Evolutionary conservation across 2,329 filamentous ascomycete species (phyloP), one percentile per base, ranked within the genome.

Genomic region (Phialophora macrospora): DNA sequence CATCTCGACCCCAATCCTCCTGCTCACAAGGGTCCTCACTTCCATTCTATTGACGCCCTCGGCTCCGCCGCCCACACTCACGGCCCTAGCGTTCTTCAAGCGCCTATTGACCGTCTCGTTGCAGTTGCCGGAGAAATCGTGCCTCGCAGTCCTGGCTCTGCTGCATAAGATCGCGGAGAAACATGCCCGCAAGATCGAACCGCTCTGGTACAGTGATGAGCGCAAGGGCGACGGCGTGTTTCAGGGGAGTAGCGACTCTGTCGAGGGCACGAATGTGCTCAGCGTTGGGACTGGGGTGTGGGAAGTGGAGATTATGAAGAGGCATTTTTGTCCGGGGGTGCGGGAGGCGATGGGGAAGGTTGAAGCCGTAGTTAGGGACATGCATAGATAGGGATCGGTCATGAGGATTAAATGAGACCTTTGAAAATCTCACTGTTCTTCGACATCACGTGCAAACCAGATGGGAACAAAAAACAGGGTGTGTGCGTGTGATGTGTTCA

Each of bases 131-230:
- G 94, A 97, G 78, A 97, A 96, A 77, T 96, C 91, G 0, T 86
- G 88, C 48, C 85, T 92, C 70, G 94, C 94, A 0, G 84, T 94
- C 62, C 81, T 97, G 4, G 89, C 89, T 1, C 82, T 99, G 30
- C 78, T 98, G 51, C 86, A 86, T 59, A 90, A 93, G 72, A 87
- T 98, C 1, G 87, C 90, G 0, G 91, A 91, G 77, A 88, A 89
- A 2, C 93, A 99, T 76, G 88, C 88, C 55, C 89, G 88, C 72
- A 96, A 94, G 78, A 86, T 98, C 51, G 86, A 86, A 44, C 87
- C 89, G n/a, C 78, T 99, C 67, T 99, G 95, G 94, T 88, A 96
- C 73, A 96, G 93, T 0, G 94, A 98, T 76, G 95, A 98, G 81
- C 85, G 94, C 57, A 90, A 91, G 76, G 94, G 94, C 6, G 94